These are phyloP conservation scores for Colletotrichum plurivorum DNA, from an alignment of 2,329 filamentous ascomycete species.

Conservation along the genomic window DNA sequence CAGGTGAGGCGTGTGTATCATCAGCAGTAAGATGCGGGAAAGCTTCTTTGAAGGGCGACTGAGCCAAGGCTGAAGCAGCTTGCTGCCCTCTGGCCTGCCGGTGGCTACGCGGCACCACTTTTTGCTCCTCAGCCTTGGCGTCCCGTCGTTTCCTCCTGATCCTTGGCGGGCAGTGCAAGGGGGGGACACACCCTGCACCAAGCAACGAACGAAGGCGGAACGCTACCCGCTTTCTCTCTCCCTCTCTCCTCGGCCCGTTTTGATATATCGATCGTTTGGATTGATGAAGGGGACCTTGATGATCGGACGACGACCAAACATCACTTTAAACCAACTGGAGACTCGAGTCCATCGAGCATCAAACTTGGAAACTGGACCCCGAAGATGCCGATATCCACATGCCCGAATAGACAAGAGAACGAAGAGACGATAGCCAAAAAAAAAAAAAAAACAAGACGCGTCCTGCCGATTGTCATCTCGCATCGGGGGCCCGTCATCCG, in stretches of 20 bases:
- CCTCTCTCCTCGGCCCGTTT: too few species aligned
- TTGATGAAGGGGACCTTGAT: too few species aligned
- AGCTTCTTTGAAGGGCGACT: not conserved
- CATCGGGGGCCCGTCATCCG: conserved; percentile 14
- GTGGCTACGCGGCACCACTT: conserved; percentile 18
- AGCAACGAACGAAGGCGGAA: conserved; percentile 13
- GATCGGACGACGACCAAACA: not conserved
- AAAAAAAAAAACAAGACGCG: not conserved
- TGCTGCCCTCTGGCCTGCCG: too few species aligned
- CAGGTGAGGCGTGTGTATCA: conserved; percentile 6
- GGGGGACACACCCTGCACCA: conserved; percentile 30
- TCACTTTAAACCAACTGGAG: conserved; percentile 1
- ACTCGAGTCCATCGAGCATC: conserved; percentile 3
- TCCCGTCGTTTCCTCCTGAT: conserved; percentile 19
- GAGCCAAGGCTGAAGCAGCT: not conserved
- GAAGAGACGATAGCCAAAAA: too few species aligned
- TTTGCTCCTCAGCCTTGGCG: conserved; percentile 26
- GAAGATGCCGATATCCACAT: not conserved
- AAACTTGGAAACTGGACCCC: conserved; percentile 5
- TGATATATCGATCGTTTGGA: too few species aligned
- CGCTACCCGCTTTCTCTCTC: conserved; percentile 8
- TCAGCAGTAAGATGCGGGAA: not conserved
- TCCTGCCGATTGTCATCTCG: conserved; percentile 34
- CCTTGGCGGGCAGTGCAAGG: conserved; percentile 33
- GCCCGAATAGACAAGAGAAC: too few species aligned